phyloP scores from a whole-genome alignment of 2,329 filamentous ascomycete genomes.

The Pseudogymnoascus sp. region DNA sequence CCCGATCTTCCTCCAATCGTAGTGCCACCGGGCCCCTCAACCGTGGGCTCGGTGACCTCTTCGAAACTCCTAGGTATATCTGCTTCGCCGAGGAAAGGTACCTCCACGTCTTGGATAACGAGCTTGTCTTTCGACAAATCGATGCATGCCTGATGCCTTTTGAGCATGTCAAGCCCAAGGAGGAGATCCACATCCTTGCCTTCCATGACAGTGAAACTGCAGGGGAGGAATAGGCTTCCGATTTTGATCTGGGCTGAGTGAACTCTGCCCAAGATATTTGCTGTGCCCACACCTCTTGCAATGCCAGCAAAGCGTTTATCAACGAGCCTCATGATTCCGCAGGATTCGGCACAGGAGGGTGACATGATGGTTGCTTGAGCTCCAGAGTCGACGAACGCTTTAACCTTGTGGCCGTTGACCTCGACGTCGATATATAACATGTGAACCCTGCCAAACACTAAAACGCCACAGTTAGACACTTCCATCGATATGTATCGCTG shows the following conservation, averaged over 20 bases:
- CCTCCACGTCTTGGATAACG: conserved; percentile 80
- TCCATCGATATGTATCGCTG: neutral
- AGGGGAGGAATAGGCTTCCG: conserved; percentile 77
- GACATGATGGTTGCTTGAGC: conserved; percentile 99
- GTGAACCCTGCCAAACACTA: conserved; percentile 89
- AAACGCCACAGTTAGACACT: conserved; percentile 17
- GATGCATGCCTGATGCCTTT: conserved; percentile 87
- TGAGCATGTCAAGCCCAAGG: conserved; percentile 92
- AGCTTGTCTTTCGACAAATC: conserved; percentile 80
- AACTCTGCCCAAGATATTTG: conserved; percentile 87
- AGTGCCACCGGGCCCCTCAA: conserved; percentile 81
- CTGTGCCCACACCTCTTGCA: conserved; percentile 88
- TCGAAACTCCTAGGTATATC: conserved; percentile 86
- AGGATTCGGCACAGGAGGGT: conserved; percentile 80
- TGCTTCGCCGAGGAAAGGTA: conserved; percentile 84
- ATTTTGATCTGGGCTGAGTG: conserved; percentile 95
- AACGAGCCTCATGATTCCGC: conserved; percentile 92
- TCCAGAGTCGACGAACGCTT: conserved; percentile 94
- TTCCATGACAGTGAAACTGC: conserved; percentile 99
- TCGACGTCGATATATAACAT: conserved; percentile 96
- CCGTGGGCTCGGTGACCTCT: conserved; percentile 72
- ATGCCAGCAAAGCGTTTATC: conserved; percentile 89
- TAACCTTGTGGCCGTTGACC: conserved; percentile 87
- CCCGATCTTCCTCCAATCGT: conserved; percentile 80
- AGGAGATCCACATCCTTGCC: conserved; percentile 93